A percentile compares a stretch with the other conserved stretches of the same genome.
Conservation (phyloP, 2,329 filamentous ascomycete genomes). For the Trichothecium roseum region DNA sequence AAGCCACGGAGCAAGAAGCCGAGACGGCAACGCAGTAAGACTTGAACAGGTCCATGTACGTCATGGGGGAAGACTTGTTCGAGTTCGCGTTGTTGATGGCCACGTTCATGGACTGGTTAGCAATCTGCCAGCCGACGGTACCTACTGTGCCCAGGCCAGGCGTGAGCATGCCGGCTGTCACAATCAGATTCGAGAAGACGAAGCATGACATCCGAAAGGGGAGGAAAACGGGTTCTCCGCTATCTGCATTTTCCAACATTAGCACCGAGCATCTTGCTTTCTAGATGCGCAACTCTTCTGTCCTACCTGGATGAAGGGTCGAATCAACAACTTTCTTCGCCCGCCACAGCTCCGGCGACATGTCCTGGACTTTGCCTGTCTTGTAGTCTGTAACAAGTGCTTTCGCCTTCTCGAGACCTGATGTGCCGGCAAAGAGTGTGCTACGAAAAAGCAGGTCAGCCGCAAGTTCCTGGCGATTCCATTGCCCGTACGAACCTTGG, state of each 20-base stretch:
- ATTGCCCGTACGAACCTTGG: conserved; percentile 62
- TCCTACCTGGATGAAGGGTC: conserved; percentile 85
- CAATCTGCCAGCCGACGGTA: conserved; percentile 86
- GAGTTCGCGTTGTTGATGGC: conserved; percentile 96
- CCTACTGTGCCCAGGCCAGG: conserved; percentile 74
- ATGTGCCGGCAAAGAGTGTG: conserved; percentile 69
- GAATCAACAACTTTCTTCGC: conserved; percentile 98
- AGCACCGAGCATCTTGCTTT: neutral
- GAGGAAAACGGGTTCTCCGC: conserved; percentile 80
- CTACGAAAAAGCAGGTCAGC: conserved; percentile 33
- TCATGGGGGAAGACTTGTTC: conserved; percentile 91
- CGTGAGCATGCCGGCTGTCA: conserved; percentile 94
- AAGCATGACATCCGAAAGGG: conserved; percentile 98
- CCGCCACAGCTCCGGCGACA: conserved; percentile 86
- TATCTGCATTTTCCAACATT: conserved; percentile 49
- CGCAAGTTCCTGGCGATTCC: neutral
- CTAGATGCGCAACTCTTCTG: neutral
- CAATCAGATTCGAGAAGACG: conserved; percentile 84
- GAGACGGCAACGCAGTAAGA: conserved; percentile 89
- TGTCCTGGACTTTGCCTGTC: conserved; percentile 63
- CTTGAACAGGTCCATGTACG: conserved; percentile 68
- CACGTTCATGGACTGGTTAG: conserved; percentile 96
- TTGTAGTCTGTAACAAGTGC: conserved; percentile 75
- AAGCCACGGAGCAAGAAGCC: conserved; percentile 85
- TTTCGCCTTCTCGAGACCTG: conserved; percentile 81